These are phyloP conservation scores for Suillus ampliporus DNA, from an alignment of 768 basidiomycete species.

Conservation along the genomic window DNA sequence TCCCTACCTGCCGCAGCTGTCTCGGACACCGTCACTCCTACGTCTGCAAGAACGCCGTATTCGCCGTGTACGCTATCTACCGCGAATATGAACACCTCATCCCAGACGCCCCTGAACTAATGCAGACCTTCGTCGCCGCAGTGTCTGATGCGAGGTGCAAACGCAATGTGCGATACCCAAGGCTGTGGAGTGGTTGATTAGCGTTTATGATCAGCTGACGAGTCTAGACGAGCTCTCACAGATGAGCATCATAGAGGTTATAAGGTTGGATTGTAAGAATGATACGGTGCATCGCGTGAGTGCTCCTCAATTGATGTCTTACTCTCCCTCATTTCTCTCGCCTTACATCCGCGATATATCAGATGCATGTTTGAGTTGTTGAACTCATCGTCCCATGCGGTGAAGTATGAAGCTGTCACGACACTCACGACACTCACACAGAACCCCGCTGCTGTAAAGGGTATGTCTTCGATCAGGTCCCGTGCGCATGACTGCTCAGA, in stretches of 20 bases:
- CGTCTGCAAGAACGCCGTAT: slow-evolving; percentile 98
- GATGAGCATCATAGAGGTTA: slow-evolving; percentile 94
- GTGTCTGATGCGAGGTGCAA: slow-evolving; percentile 97
- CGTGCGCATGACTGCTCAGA: slow-evolving; percentile 8
- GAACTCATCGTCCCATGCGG: slow-evolving; percentile 87
- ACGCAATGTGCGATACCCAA: slow-evolving; percentile 85
- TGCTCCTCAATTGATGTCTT: slow-evolving; percentile 13
- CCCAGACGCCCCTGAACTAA: slow-evolving; percentile 94
- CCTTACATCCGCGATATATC: slow-evolving; percentile 86
- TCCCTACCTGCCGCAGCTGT: slow-evolving; percentile 92
- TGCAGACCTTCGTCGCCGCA: slow-evolving; percentile 94
- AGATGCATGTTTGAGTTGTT: slow-evolving; percentile 92
- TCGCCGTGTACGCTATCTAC: slow-evolving; percentile 94
- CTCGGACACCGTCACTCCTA: slow-evolving; percentile 98
- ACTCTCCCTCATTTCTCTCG: slow-evolving; percentile 14
- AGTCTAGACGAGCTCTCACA: slow-evolving; percentile 90
- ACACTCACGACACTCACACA: slow-evolving; percentile 93
- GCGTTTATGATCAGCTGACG: slow-evolving; percentile 82
- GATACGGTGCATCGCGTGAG: slow-evolving; percentile 84
- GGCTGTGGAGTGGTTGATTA: slow-evolving; percentile 90
- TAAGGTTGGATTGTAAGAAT: slow-evolving; percentile 84
- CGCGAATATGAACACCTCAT: slow-evolving; percentile 94
- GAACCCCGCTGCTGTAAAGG: slow-evolving; percentile 95
- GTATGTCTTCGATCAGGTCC: slow-evolving; percentile 42
- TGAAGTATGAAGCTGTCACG: slow-evolving; percentile 97